Evolutionary conservation across 164 flowering plant genomes (phyloP).

Genomic region (Houttuynia cordata): DNA sequence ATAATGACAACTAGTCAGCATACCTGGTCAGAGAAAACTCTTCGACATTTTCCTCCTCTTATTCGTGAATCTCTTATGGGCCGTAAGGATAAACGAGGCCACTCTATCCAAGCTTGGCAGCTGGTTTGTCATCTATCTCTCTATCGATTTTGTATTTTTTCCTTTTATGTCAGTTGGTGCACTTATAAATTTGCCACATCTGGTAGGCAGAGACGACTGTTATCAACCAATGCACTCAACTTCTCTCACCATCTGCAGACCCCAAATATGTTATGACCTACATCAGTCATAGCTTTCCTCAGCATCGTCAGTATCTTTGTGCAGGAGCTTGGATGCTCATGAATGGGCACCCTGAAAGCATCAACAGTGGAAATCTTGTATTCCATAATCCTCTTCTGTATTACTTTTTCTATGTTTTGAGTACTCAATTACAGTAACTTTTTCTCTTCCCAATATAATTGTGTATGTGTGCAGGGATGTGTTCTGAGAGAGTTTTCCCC

Average conservation of each 20-base stretch:
- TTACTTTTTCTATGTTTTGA: not conserved
- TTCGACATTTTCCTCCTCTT: constrained; percentile 70
- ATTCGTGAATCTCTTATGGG: constrained; percentile 66
- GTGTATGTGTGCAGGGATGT: constrained; percentile 41
- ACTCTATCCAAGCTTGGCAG: constrained; percentile 93
- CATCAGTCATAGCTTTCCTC: constrained; percentile 77
- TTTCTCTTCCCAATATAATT: not conserved
- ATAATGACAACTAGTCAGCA: constrained; percentile 78
- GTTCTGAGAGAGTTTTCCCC: constrained; percentile 88
- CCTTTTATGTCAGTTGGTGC: not conserved
- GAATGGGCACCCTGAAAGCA: constrained; percentile 84
- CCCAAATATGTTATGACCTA: constrained; percentile 73
- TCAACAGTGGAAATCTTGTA: constrained; percentile 80
- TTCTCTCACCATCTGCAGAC: constrained; percentile 87
- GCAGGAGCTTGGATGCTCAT: constrained; percentile 97
- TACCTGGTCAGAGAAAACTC: constrained; percentile 93
- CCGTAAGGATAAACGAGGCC: constrained; percentile 65
- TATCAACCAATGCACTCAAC: constrained; percentile 80
- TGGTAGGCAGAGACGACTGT: constrained; percentile 90
- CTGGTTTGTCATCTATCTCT: constrained; percentile 35
- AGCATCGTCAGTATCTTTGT: constrained; percentile 78
- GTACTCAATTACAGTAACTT: not conserved
- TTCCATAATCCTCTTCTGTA: not conserved
- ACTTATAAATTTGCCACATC: not conserved
- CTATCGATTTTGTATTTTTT: not conserved